phyloP scores from a whole-genome alignment of 495 filamentous ascomycete genomes.

The Penicillium soppii region DNA sequence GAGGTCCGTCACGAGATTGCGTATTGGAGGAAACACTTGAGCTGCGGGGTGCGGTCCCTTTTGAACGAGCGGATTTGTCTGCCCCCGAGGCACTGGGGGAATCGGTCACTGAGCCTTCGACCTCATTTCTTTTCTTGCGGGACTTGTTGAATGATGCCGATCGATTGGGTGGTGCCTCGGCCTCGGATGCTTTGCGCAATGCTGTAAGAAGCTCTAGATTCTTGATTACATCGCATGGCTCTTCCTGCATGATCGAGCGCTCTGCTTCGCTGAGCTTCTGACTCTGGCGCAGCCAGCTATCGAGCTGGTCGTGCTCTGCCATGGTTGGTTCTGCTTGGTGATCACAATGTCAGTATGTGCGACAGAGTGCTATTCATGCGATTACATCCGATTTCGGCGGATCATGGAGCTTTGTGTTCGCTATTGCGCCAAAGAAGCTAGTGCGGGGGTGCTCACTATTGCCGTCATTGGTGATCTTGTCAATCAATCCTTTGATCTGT shows the following conservation, averaged over 20 bases:
- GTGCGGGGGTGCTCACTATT: constrained; percentile 38
- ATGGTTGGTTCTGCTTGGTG: constrained; percentile 36
- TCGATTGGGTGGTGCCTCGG: constrained; percentile 52
- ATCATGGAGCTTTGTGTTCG: not conserved
- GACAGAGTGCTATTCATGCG: not conserved
- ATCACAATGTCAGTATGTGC: constrained; percentile 13
- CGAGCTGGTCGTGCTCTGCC: constrained; percentile 49
- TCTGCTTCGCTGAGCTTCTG: constrained; percentile 64
- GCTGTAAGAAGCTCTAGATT: constrained; percentile 61
- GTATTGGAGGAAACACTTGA: constrained; percentile 51
- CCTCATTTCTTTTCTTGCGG: constrained; percentile 67
- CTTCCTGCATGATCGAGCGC: constrained; percentile 55
- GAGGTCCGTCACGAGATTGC: constrained; percentile 36
- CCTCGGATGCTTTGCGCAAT: constrained; percentile 57
- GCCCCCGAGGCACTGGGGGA: constrained; percentile 64
- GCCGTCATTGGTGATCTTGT: constrained; percentile 44
- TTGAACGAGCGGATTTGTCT: constrained; percentile 46
- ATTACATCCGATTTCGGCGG: not conserved
- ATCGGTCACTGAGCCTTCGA: constrained; percentile 66
- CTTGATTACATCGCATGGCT: constrained; percentile 58
- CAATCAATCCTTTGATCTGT: constrained; percentile 55
- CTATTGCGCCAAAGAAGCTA: constrained; percentile 4
- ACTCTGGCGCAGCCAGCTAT: constrained; percentile 60
- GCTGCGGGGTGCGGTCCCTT: constrained; percentile 52
- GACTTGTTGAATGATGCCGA: constrained; percentile 47